Evolutionary conservation across 192 early-diverging fungal species (phyloP), one percentile per base, ranked within the genome.

Genomic region (Gorgonomyces haynaldii): DNA sequence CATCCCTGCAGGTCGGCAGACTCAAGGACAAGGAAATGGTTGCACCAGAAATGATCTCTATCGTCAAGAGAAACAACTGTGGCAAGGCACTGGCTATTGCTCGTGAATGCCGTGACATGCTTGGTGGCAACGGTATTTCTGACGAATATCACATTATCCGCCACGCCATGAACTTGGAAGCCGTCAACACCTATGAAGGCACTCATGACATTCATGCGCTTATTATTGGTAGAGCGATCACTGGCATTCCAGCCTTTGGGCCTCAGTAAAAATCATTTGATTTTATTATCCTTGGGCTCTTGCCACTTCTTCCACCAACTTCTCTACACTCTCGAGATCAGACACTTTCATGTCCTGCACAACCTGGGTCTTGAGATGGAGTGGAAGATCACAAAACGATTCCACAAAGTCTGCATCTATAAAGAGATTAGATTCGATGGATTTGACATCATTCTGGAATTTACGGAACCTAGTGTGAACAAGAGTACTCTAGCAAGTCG

Each of bases 81-180:
- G 85, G 83, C 32, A 98, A 96, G 78, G 80, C 91, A 1, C 61
- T 98, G 13, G 84, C 85, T 19, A 96, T 98, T 66, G 89, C 91
- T 34, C 78, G 91, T 31, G 76, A 79, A 22, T 77, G 80, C 53
- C 74, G 94, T 49, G 94, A 98, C 50, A 81, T 96, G 65, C 69
- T 98, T 34, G 94, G 94, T 35, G 94, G 91, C 44, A 97, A 96
- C 65, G 91, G 91, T 24, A 89, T 96, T 55, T 78, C 76, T 37
- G 91, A 91, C 58, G 91, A 96, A 62, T 97, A 91, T 72, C 86
- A 91, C 53, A 88, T 98, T 43, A 98, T 98, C 56, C 74, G 90
- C 30, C 91, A 96, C 50, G 77, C 87, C 39, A 83, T 79, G 61
- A 96, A 96, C 64, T 71, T 96, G 16, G 88, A 90, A 48, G 84